Evolutionary conservation across 1,139 yeast genomes (phyloP), one percentile per base, ranked within the genome.

Genomic region (Yamadazyma pseudoaaseri): DNA sequence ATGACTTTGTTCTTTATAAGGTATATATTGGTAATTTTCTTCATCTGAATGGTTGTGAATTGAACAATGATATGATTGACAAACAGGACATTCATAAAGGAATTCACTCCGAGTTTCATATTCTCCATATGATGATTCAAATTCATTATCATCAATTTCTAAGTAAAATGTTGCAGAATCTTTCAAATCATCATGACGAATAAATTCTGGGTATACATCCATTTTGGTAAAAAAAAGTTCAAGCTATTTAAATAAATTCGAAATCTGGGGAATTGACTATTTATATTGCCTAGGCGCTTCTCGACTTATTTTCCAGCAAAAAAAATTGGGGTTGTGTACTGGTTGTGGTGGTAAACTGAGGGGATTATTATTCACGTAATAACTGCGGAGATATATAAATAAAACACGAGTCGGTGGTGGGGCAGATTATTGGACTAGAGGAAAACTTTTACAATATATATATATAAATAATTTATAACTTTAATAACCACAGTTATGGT

Each of bases 31-130:
- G 6, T 12, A 25, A 12, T 25, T 25, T 8, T 12, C 23, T 16
- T 20, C 22, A 7, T 7, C 9, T 15, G n/a, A 11, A 18, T 29
- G 32, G 11, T 16, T 23, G 12, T 29, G 32, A 16, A 8, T 17
- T 11, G 13, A 6, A 13, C 32, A 29, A 24, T 29, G 22, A 11
- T 29, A 26, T 8, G 41, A 34, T 25, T 31, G 44, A 28, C 44
- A 42, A 30, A 43, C 38, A 7, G 46, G 38, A 29, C 44, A 47
- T 34, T 43, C 48, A 29, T 44, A 44, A 8, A 44, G 22, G 9
- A 44, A 30, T 6, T 24, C 27, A 4, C 16, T 20, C 6, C 13
- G 20, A 10, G 22, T 16, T 10, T 24, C 15, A n/a, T 15, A 23
- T 22, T 16, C 16, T n/a, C 6, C 9, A 12, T 15, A 14, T 20